Percentiles rank a stretch among this genome's conserved stretches.
These are phyloP conservation scores for Prunus armeniaca DNA, from an alignment of 306 rosid genomes.

Conservation along the genomic window DNA sequence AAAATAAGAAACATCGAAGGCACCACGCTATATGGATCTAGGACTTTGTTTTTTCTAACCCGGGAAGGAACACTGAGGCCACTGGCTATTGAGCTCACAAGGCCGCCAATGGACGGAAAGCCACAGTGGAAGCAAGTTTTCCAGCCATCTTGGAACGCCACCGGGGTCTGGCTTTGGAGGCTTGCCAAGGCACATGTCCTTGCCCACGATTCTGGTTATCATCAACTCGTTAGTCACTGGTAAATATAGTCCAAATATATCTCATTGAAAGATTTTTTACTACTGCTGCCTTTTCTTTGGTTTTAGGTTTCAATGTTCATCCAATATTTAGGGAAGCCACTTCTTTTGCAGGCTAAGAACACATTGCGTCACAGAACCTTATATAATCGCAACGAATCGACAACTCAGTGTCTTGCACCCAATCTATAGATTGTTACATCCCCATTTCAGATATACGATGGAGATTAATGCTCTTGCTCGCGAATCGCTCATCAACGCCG, in stretches of 20 bases:
- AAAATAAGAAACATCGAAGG: slow-evolving; percentile 55
- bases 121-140: slow-evolving; percentile 68
- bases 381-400: slow-evolving; percentile 71
- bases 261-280: no score
- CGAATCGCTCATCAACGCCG: slow-evolving; percentile 49
- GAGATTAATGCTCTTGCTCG: slow-evolving; percentile 90
- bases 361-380: slow-evolving; percentile 75
- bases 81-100: slow-evolving; percentile 65
- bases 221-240: slow-evolving; percentile 91
- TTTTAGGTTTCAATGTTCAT: neutral
- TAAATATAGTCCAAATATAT: slow-evolving; percentile 7
- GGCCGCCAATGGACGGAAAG: slow-evolving; percentile 64
- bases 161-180: slow-evolving; percentile 85
- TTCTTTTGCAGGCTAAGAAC: slow-evolving; percentile 62
- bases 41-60: slow-evolving; percentile 66
- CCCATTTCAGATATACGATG: slow-evolving; percentile 91
- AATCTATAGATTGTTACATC: slow-evolving; percentile 64
- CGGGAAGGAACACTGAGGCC: slow-evolving; percentile 49
- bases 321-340: neutral
- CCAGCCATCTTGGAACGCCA: slow-evolving; percentile 56
- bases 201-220: slow-evolving; percentile 80
- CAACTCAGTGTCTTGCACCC: slow-evolving; percentile 89
- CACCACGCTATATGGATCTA: slow-evolving; percentile 75
- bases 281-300: no score
- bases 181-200: slow-evolving; percentile 81